A percentile compares a stretch with the other conserved stretches of the same genome.
Conservation (phyloP, 441 rosid species). For the Syzygium syzygioides region DNA sequence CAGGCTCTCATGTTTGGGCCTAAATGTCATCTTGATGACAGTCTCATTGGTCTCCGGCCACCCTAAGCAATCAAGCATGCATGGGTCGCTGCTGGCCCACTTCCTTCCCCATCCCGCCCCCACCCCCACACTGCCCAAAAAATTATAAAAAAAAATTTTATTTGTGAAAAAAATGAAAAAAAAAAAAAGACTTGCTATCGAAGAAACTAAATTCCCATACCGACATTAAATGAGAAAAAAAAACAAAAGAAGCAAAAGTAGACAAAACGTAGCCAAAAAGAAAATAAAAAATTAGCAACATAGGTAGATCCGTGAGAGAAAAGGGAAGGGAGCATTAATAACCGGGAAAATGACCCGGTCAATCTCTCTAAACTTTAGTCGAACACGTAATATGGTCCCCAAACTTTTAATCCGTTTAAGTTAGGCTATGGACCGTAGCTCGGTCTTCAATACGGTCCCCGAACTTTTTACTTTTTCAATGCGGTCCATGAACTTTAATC, state of each 20-base stretch:
- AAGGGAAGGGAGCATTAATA: not conserved
- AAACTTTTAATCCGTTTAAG: too few species aligned
- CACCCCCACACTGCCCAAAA: not conserved
- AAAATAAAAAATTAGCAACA: not conserved
- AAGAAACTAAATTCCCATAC: not conserved
- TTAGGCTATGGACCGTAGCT: fast-evolving
- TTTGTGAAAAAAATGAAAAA: not conserved
- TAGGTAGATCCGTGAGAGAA: not conserved
- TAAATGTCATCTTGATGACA: too few species aligned
- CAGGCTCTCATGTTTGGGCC: too few species aligned
- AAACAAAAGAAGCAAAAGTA: not conserved
- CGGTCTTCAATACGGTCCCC: too few species aligned
- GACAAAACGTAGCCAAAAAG: too few species aligned
- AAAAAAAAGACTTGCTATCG: not conserved
- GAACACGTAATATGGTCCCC: too few species aligned
- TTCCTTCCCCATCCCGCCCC: too few species aligned
- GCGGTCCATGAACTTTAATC: fast-evolving
- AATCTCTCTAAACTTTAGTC: fast-evolving
- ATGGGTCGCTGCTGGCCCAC: not conserved
- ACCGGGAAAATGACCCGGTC: not conserved
- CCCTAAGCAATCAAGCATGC: too few species aligned
- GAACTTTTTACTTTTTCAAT: too few species aligned
- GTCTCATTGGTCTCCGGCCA: too few species aligned
- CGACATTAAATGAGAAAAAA: not conserved
- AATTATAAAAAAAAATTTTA: not conserved